Base-by-base conservation (phyloP, 1,284 basidiomycete genomes). In the Pterulicium gracile region DNA sequence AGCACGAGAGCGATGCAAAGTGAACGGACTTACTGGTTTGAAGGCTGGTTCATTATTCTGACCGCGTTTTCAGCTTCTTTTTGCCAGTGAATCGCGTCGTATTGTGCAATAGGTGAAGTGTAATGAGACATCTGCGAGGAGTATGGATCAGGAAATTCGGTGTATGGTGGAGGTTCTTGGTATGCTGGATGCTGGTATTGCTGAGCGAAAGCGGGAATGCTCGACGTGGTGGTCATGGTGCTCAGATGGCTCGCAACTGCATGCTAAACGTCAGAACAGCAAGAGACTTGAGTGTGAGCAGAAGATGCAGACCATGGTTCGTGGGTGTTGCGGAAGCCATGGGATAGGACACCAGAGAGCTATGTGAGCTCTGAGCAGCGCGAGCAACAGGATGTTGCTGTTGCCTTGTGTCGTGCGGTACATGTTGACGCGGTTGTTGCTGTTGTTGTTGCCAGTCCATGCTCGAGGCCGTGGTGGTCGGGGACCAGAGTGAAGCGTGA, bases 311-410 rank as follows among this genome's bases (percentile, higher is more conserved):
- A 82, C 84, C 79, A 55, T 86, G 82, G 39, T 73, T 69, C 4
- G 81, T 71, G 20, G 83, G 81, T 3, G 77, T 81, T 34, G 77
- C 77, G 48, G 81, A 83, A 27, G 79, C 78, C 53, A 80, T 69
- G 15, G 84, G 80, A 57, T 85, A 86, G 24, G 70, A 66, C 4
- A 75, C 70, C 39, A 85, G 66, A 24, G 85, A 60, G 41, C 70
- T 64, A 52, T 82, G 81, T 2, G 79, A 75, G 58, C 79, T 73
- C 44, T 80, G 76, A 4, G 77, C 75, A 2, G 78, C 5, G 19
- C n/a, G n/a, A 39, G 36, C n/a, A 18, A 39, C 36, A 7, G 7
- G 5, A 5, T 39, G 36, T 5, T n/a, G n/a, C n/a, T n/a, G n/a
- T n/a, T n/a, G n/a, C n/a, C n/a, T n/a, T n/a, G n/a, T n/a, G n/a